Percentiles rank a stretch among this genome's conserved stretches.
These are phyloP conservation scores for Rhodotorula toruloides DNA, from an alignment of 768 basidiomycete genomes.

Conservation along the genomic window DNA sequence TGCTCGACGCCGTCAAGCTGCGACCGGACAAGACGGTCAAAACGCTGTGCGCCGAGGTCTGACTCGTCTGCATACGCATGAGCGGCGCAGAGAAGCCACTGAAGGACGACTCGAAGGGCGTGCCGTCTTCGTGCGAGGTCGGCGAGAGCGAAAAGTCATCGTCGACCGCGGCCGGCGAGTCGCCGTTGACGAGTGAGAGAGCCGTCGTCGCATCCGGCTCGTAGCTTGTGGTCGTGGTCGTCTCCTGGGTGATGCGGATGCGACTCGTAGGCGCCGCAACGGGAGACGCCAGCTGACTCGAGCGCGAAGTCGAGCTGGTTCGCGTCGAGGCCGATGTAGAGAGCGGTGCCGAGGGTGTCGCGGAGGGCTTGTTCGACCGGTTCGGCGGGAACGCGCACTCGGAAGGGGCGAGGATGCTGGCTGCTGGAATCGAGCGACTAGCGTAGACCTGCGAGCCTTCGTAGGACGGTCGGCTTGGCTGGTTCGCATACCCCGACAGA, in stretches of 20 bases:
- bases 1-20: slow-evolving; percentile 10
- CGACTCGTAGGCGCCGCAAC: background rate
- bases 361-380: background rate
- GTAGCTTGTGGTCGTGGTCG: slow-evolving; percentile 17
- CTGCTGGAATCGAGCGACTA: too few species aligned
- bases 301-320: background rate
- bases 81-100: slow-evolving; percentile 9
- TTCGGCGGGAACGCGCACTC: slow-evolving; percentile 1
- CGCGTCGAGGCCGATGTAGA: background rate
- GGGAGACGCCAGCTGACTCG: background rate
- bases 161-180: background rate
- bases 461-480: background rate
- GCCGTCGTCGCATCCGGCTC: background rate
- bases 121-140: background rate
- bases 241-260: slow-evolving; percentile 30
- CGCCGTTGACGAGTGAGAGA: background rate
- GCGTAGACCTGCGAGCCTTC: background rate
- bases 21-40: background rate
- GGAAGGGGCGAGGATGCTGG: background rate
- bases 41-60: background rate
- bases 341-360: background rate
- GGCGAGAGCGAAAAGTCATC: background rate
- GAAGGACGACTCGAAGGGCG: slow-evolving; percentile 11
- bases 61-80: slow-evolving; percentile 6
- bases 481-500: background rate